Conservation (phyloP, 1,284 basidiomycete genomes). For the Cryptococcus jaspeensis region DNA sequence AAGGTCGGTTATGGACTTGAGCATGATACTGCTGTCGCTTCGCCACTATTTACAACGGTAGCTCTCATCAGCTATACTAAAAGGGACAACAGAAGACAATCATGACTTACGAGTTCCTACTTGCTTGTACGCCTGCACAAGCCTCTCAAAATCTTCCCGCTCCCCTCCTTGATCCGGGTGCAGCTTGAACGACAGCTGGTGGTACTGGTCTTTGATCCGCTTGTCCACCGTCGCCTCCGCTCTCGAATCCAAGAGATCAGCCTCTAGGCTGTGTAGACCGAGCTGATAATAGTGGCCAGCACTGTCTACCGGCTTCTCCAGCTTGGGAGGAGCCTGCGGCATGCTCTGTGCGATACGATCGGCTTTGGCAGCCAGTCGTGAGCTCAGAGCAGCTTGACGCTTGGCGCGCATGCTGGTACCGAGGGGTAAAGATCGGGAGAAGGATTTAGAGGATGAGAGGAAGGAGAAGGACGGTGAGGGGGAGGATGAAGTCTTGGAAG, state of each 20-base stretch:
- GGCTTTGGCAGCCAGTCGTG: too few species aligned
- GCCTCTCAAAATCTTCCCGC: not conserved
- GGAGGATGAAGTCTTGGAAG: not conserved
- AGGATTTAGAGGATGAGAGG: not conserved
- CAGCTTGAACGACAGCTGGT: not conserved
- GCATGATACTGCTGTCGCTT: constrained; percentile 1
- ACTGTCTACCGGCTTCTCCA: too few species aligned
- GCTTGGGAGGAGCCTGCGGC: too few species aligned
- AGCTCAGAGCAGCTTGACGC: not conserved
- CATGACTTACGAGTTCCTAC: constrained; percentile 12
- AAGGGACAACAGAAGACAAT: not conserved
- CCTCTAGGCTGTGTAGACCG: constrained; percentile 1
- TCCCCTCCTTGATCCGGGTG: constrained; percentile 17
- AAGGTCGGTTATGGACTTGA: not conserved
- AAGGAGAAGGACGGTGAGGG: not conserved
- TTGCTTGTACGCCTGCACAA: constrained; percentile 2
- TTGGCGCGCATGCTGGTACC: not conserved
- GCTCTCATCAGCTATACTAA: not conserved
- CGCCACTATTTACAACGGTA: constrained; percentile 2
- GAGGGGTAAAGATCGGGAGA: not conserved
- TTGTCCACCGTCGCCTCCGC: constrained; percentile 7
- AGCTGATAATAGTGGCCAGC: constrained; percentile 6
- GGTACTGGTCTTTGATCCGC: not conserved
- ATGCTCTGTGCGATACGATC: too few species aligned
- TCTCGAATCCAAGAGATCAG: constrained; percentile 8